A percentile compares a stretch with the other conserved stretches of the same genome.
These are phyloP conservation scores for Corchorus olitorius DNA, from an alignment of 345 rosid genomes.

Conservation along the genomic window DNA sequence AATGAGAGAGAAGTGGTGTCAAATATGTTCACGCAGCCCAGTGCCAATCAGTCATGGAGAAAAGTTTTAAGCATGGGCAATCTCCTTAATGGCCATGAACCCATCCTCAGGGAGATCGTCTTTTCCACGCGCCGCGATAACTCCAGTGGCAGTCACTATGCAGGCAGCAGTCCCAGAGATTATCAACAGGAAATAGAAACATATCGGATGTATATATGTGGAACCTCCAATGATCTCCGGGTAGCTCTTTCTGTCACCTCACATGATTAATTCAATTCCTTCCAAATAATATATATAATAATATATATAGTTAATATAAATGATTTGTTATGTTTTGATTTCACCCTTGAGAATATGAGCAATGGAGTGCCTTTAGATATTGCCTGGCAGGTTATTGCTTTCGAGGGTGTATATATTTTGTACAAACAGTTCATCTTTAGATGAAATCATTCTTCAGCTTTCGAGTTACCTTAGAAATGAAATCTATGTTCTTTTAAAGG, in stretches of 20 bases:
- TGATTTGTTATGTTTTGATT: conserved; percentile 1
- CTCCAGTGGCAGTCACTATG: conserved; percentile 56
- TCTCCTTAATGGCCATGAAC: conserved; percentile 94
- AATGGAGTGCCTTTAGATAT: background rate
- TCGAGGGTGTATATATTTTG: background rate
- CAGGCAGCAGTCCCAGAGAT: conserved; percentile 38
- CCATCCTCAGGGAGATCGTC: conserved; percentile 73
- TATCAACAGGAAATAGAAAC: conserved; percentile 67
- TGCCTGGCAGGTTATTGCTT: background rate
- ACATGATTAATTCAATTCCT: conserved; percentile 51
- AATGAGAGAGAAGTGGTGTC: conserved; percentile 65
- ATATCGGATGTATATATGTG: conserved; percentile 83
- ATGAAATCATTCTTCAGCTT: background rate
- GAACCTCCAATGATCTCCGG: conserved; percentile 93
- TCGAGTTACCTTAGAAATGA: too few species aligned
- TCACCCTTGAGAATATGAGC: conserved; percentile 10
- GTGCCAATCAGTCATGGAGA: conserved; percentile 92
- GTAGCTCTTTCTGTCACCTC: conserved; percentile 89
- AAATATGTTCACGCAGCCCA: conserved; percentile 71
- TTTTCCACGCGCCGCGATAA: conserved; percentile 62
- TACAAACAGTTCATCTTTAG: background rate
- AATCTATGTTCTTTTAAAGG: background rate
- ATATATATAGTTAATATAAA: background rate
- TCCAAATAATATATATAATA: background rate
- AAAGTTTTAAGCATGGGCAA: conserved; percentile 98